Conservation (phyloP, 1,284 basidiomycete species). For the Apiotrichum akiyoshidainum region DNA sequence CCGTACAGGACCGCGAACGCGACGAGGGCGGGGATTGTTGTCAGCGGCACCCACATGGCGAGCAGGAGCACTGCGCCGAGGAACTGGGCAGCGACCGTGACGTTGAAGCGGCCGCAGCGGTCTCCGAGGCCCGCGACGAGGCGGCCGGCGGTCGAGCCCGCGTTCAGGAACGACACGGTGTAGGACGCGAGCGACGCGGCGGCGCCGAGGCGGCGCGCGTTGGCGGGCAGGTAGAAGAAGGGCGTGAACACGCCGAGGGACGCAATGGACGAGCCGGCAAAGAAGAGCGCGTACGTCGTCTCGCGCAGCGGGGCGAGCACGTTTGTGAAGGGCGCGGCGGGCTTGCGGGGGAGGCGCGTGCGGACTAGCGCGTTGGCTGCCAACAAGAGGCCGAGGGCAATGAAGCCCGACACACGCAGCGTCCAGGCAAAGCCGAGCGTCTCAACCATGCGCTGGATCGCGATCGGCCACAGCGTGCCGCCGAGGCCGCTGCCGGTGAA, state of each 20-base stretch:
- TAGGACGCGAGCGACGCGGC: slow-evolving; percentile 26
- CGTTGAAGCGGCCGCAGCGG: slow-evolving; percentile 31
- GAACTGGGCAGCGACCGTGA: slow-evolving; percentile 30
- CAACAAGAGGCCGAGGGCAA: slow-evolving; percentile 26
- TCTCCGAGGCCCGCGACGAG: slow-evolving; percentile 14
- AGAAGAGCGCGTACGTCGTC: slow-evolving; percentile 29
- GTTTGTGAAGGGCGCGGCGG: slow-evolving; percentile 20
- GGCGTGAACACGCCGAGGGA: slow-evolving; percentile 26
- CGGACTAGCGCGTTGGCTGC: slow-evolving; percentile 19
- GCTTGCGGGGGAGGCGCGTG: slow-evolving; percentile 19
- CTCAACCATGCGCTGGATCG: slow-evolving; percentile 32
- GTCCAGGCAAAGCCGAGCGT: slow-evolving; percentile 28
- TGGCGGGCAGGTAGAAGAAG: slow-evolving; percentile 34
- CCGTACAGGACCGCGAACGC: slow-evolving; percentile 42
- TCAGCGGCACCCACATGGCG: slow-evolving; percentile 26
- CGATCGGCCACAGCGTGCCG: slow-evolving; percentile 46
- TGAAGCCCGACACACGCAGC: slow-evolving; percentile 28
- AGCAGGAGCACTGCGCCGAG: slow-evolving; percentile 19
- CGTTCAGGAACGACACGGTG: slow-evolving; percentile 34
- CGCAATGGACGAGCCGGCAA: not conserved
- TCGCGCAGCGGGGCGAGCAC: slow-evolving; percentile 23
- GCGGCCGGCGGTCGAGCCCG: slow-evolving; percentile 29
- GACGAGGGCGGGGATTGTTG: slow-evolving; percentile 28
- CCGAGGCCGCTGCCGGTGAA: slow-evolving; percentile 31
- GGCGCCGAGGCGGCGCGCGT: slow-evolving; percentile 32